Conservation (phyloP, 306 rosid genomes). For the Casuarina glauca region DNA sequence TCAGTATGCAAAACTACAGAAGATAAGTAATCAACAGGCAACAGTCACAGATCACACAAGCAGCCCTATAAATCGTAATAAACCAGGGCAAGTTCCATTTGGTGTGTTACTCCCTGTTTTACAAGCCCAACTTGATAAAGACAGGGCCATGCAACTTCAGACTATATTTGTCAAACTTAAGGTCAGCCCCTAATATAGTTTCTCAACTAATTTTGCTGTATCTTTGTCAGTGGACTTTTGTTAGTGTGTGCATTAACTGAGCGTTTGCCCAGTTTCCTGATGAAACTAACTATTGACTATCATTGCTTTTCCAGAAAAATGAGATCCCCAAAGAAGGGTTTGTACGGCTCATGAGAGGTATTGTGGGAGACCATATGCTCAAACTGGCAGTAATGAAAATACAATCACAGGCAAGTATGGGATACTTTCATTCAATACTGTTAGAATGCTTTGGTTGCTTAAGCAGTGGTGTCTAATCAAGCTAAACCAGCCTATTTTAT, state of each 20-base stretch:
- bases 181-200: constrained; percentile 43
- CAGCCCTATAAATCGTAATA: constrained; percentile 51
- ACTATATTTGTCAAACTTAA: constrained; percentile 67
- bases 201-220: not conserved
- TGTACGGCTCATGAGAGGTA: constrained; percentile 68
- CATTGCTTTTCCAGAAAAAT: constrained; percentile 53
- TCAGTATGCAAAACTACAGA: constrained; percentile 81
- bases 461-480: not conserved
- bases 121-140: constrained; percentile 80
- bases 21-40: constrained; percentile 93
- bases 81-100: constrained; percentile 70
- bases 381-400: constrained; percentile 67
- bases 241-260: constrained; percentile 14
- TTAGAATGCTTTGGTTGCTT: not conserved
- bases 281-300: constrained; percentile 25
- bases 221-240: not conserved
- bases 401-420: constrained; percentile 59
- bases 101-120: constrained; percentile 71
- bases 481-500: constrained; percentile 3
- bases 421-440: constrained; percentile 7
- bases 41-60: constrained; percentile 57
- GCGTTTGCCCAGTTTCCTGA: constrained; percentile 28
- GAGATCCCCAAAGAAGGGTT: constrained; percentile 84
- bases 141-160: constrained; percentile 79
- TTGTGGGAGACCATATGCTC: constrained; percentile 93